Evolutionary conservation across 768 basidiomycete species (phyloP).

Genomic region (Tephrocybe rancida): DNA sequence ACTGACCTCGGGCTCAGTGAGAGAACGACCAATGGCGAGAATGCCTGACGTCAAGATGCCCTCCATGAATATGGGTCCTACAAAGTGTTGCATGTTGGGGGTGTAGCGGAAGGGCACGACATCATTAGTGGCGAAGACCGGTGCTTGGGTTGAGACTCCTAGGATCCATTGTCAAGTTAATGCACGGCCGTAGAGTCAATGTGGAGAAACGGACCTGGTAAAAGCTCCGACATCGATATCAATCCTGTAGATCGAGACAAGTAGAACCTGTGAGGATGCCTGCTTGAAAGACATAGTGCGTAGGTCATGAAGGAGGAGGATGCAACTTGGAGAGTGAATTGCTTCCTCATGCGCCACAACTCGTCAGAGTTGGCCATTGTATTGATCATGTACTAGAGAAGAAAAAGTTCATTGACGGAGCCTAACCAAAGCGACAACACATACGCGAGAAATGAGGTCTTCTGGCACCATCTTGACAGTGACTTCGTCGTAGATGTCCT

Average conservation of each 20-base stretch:
- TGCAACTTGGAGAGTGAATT: conserved; percentile 90
- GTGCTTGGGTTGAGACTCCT: conserved; percentile 48
- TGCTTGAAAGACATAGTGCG: conserved; percentile 79
- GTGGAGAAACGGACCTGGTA: conserved; percentile 65
- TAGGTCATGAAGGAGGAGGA: conserved; percentile 92
- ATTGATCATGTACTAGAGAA: conserved; percentile 80
- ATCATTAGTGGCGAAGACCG: conserved; percentile 78
- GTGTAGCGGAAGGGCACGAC: conserved; percentile 96
- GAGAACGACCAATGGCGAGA: conserved; percentile 87
- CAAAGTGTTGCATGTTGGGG: conserved; percentile 92
- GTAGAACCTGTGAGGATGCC: conserved; percentile 84
- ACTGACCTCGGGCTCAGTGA: conserved; percentile 89
- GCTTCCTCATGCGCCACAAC: conserved; percentile 97
- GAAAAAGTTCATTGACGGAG: conserved; percentile 1
- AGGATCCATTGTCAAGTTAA: background rate
- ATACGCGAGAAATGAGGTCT: conserved; percentile 79
- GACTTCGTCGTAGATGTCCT: conserved; percentile 90
- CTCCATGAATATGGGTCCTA: conserved; percentile 88
- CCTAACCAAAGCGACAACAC: conserved; percentile 18
- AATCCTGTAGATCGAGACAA: conserved; percentile 88
- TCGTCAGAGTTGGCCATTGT: conserved; percentile 84
- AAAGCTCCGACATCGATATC: conserved; percentile 90
- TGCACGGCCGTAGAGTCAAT: background rate
- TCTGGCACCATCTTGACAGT: conserved; percentile 88
- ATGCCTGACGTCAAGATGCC: conserved; percentile 86